phyloP scores from a whole-genome alignment of 108 stramenopile species.

The Cyclotella distinguenda region DNA sequence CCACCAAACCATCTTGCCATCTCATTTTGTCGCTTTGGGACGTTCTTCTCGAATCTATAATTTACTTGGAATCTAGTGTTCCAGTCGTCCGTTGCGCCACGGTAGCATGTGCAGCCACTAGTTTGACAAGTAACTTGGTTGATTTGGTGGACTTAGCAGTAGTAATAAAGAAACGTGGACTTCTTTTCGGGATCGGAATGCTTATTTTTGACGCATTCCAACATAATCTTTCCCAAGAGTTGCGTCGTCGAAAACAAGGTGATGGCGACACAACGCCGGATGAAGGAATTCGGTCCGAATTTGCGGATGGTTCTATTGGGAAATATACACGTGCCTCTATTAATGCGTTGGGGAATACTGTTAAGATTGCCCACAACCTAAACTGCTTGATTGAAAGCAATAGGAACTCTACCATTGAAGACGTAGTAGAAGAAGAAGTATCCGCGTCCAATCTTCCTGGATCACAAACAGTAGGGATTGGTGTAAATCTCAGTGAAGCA shows the following conservation, averaged over 20 bases:
- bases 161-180: slow-evolving; percentile 37
- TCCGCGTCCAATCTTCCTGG: no score
- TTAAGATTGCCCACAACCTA: slow-evolving; percentile 30
- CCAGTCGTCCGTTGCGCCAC: slow-evolving; percentile 43
- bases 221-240: slow-evolving; percentile 27
- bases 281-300: not conserved
- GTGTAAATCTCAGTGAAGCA: no score
- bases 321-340: slow-evolving; percentile 31
- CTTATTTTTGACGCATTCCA: slow-evolving; percentile 30
- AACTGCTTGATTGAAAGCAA: slow-evolving; percentile 7
- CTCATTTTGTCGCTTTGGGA: slow-evolving; percentile 22
- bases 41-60: slow-evolving; percentile 29
- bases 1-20: no score
- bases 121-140: slow-evolving; percentile 20
- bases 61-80: slow-evolving; percentile 31
- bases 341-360: slow-evolving; percentile 19
- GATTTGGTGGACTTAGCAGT: slow-evolving; percentile 31
- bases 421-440: no score
- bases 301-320: slow-evolving; percentile 4
- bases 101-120: slow-evolving; percentile 18
- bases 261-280: not conserved
- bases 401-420: not conserved
- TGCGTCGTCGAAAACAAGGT: slow-evolving; percentile 14
- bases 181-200: slow-evolving; percentile 32
- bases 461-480: no score